Evolutionary conservation across 768 basidiomycete species (phyloP).

Genomic region (Tephrocybe sp.): DNA sequence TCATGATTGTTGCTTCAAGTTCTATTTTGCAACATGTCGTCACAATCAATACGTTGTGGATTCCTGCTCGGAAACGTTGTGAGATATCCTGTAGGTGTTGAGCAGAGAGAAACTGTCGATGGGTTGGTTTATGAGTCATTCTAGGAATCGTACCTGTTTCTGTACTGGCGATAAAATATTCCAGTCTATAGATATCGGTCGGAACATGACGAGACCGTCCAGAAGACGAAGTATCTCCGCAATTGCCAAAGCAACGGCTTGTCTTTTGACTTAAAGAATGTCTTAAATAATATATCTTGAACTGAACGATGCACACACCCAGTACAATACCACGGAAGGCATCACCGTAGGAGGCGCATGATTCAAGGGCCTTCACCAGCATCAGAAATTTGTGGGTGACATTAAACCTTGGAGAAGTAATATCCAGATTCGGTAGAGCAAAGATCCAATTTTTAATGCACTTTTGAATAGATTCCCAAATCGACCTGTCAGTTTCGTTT

Average conservation of each 20-base stretch:
- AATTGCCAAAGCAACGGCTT: conserved; percentile 53
- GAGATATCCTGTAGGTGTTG: conserved; percentile 41
- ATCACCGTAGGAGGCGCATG: conserved; percentile 50
- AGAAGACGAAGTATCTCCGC: conserved; percentile 55
- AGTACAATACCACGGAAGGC: conserved; percentile 64
- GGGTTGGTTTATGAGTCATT: too few species aligned
- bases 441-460: conserved; percentile 61
- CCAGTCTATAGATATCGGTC: conserved; percentile 47
- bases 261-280: conserved; percentile 44
- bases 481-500: conserved; percentile 29
- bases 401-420: conserved; percentile 58
- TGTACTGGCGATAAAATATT: conserved; percentile 17
- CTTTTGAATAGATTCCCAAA: conserved; percentile 26
- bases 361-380: conserved; percentile 56
- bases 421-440: conserved; percentile 59
- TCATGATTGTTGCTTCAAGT: conserved; percentile 53
- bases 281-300: conserved; percentile 7
- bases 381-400: conserved; percentile 65
- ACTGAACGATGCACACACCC: conserved; percentile 38
- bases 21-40: conserved; percentile 61
- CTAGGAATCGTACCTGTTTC: conserved; percentile 21
- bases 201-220: conserved; percentile 50
- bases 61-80: conserved; percentile 49
- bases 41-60: conserved; percentile 61
- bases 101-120: not conserved